Evolutionary conservation across 495 filamentous ascomycete genomes (phyloP).

Genomic region (Penicillium cinerascens): DNA sequence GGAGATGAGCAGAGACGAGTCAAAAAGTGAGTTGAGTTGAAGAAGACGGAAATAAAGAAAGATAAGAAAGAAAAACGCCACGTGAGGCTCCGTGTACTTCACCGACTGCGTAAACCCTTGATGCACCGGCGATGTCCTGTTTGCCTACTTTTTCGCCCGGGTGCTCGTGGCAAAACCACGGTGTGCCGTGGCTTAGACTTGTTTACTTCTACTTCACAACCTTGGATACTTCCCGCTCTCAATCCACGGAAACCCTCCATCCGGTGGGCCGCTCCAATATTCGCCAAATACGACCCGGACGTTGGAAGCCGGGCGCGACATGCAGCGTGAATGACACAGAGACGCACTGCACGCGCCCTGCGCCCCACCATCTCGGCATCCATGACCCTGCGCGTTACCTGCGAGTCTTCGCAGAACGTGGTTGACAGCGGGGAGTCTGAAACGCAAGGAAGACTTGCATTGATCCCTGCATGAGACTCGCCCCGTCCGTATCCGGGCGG

Average conservation of each 20-base stretch:
- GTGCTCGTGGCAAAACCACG: constrained; percentile 6
- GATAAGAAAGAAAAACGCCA: constrained; percentile 2
- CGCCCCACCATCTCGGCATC: not conserved
- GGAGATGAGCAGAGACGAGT: not conserved
- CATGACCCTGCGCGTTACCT: not conserved
- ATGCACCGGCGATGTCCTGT: not conserved
- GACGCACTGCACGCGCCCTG: not conserved
- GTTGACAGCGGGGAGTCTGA: not conserved
- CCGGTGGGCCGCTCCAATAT: not conserved
- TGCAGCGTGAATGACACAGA: not conserved
- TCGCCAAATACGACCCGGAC: not conserved
- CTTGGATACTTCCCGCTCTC: not conserved
- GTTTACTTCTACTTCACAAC: not conserved
- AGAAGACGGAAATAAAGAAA: not conserved
- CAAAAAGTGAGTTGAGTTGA: not conserved
- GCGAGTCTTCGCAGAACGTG: not conserved
- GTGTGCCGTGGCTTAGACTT: constrained; percentile 2
- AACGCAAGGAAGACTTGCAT: not conserved
- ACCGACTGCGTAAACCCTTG: not conserved
- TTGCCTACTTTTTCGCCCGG: not conserved
- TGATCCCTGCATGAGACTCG: not conserved
- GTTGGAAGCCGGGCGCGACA: not conserved
- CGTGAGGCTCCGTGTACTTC: constrained; percentile 12
- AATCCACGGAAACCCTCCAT: not conserved
- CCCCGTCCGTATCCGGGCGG: not conserved